A percentile compares a stretch with the other conserved stretches of the same genome.
These are phyloP conservation scores for Bonnemaisonia californica DNA, from an alignment of 31 red algal genomes.

Conservation along the genomic window DNA sequence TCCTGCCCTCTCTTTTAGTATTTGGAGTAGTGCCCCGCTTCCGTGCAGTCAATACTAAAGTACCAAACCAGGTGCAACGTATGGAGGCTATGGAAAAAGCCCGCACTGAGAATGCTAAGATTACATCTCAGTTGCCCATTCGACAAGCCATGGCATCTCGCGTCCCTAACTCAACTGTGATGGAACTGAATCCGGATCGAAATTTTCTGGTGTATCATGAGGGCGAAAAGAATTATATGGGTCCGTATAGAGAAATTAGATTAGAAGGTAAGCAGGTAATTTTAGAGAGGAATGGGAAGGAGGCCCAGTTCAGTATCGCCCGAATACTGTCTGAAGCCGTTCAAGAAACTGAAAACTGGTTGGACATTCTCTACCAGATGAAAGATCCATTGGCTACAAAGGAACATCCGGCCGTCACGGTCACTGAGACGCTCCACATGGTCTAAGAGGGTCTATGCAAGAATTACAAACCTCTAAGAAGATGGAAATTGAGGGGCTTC, in stretches of 20 bases:
- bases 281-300: too few relatives aligned
- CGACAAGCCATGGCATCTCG: neutral
- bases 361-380: too few relatives aligned
- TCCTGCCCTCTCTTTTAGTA: conserved; percentile 16
- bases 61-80: conserved; percentile 1
- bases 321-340: too few relatives aligned
- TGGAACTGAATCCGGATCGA: too few relatives aligned
- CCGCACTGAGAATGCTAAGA: conserved; percentile 8
- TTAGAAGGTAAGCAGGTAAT: too few relatives aligned
- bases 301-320: too few relatives aligned
- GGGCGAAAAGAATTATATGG: neutral
- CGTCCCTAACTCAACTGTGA: neutral
- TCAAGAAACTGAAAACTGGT: too few relatives aligned
- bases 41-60: neutral
- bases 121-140: neutral
- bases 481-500: conserved; percentile 30
- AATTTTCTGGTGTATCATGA: conserved; percentile 16
- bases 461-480: conserved; percentile 5
- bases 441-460: too few relatives aligned
- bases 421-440: too few relatives aligned
- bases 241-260: too few relatives aligned
- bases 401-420: too few relatives aligned
- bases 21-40: conserved; percentile 27
- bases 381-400: too few relatives aligned
- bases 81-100: conserved; percentile 5